phyloP scores from a whole-genome alignment of 768 basidiomycete genomes.

The Termitomyces sp. region DNA sequence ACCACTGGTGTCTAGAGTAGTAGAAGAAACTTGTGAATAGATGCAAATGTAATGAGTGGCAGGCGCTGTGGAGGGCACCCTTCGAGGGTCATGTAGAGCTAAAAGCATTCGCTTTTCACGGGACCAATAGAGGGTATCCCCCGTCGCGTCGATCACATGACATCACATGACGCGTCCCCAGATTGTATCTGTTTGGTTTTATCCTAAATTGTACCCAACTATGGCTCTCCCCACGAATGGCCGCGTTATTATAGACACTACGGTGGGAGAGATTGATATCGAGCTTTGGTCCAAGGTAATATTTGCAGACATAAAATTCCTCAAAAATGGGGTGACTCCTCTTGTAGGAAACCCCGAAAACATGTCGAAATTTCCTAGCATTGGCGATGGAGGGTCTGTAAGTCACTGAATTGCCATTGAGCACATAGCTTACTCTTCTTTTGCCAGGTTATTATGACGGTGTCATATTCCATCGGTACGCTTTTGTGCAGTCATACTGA shows the following conservation, averaged over 20 bases:
- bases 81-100: too few species aligned
- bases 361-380: constrained; percentile 88
- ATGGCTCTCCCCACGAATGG: constrained; percentile 88
- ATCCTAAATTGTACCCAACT: too few species aligned
- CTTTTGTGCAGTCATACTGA: neutral
- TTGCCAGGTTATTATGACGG: constrained; percentile 89
- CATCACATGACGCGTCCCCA: too few species aligned
- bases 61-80: too few species aligned
- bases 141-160: too few species aligned
- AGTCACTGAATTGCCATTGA: constrained; percentile 11
- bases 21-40: too few species aligned
- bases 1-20: too few species aligned
- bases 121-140: too few species aligned
- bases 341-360: constrained; percentile 82
- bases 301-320: neutral
- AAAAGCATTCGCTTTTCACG: too few species aligned
- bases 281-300: constrained; percentile 91
- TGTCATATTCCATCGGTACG: constrained; percentile 87
- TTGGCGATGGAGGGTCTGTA: constrained; percentile 84
- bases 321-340: neutral
- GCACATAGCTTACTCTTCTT: neutral
- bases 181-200: too few species aligned
- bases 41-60: too few species aligned
- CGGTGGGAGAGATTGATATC: constrained; percentile 82
- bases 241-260: constrained; percentile 84